Conservation (phyloP, 2,329 filamentous ascomycete genomes). For the Cytospora mali region DNA sequence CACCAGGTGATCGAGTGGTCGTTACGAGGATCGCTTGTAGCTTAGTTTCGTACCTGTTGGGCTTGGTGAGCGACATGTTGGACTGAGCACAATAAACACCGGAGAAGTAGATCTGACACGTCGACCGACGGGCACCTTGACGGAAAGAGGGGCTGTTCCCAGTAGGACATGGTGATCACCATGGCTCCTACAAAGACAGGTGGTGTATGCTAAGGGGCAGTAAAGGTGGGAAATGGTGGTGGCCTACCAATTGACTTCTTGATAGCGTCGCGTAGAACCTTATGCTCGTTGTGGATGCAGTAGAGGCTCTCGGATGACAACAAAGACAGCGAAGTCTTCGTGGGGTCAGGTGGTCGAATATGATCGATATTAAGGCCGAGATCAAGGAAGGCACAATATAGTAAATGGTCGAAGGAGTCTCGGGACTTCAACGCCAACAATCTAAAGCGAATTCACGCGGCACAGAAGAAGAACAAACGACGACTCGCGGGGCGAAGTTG, state of each 20-base stretch:
- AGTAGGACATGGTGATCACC: not conserved
- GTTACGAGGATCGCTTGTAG: not conserved
- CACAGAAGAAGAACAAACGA: not conserved
- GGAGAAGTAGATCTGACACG: not conserved
- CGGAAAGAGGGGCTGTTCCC: not conserved
- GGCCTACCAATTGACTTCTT: not conserved
- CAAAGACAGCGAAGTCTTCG: not conserved
- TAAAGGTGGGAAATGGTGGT: not conserved
- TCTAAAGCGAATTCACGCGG: not conserved
- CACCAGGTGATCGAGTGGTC: not conserved
- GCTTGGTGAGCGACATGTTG: constrained; percentile 5
- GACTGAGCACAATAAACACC: not conserved
- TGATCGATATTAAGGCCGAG: not conserved
- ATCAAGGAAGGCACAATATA: too few species aligned
- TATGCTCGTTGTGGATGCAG: not conserved
- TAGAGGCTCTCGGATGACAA: not conserved
- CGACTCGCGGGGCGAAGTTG: not conserved
- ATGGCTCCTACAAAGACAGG: not conserved
- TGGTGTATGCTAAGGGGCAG: not conserved
- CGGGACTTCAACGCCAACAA: not conserved
- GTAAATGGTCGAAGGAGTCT: too few species aligned
- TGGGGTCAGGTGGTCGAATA: not conserved
- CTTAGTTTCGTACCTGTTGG: constrained; percentile 1
- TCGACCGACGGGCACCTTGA: not conserved
- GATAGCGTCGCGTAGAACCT: not conserved